A percentile compares a stretch with the other conserved stretches of the same genome.
Conservation (phyloP, 768 basidiomycete species). For the Serendipita indica region DNA sequence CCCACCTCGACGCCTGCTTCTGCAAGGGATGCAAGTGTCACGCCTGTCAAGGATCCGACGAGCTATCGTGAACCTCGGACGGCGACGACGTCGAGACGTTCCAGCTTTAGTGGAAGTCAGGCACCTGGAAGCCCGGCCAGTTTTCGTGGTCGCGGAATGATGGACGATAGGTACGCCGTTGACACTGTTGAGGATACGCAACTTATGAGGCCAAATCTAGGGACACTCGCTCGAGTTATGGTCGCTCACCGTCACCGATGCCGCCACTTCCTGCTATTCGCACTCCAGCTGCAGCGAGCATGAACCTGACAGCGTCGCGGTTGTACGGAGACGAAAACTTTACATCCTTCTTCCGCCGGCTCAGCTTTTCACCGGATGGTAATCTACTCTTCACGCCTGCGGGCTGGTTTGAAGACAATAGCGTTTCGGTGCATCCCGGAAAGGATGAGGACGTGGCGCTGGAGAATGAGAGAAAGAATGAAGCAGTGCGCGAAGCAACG, state of each 20-base stretch:
- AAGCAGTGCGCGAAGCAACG: slow-evolving; percentile 13
- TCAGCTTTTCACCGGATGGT: slow-evolving; percentile 92
- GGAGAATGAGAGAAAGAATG: slow-evolving; percentile 22
- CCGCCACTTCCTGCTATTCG: slow-evolving; percentile 89
- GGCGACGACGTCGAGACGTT: background rate
- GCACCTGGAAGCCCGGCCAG: slow-evolving; percentile 9
- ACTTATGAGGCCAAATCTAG: background rate
- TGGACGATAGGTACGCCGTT: background rate
- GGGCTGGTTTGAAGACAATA: slow-evolving; percentile 88
- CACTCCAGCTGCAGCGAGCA: slow-evolving; percentile 29
- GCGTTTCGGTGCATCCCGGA: slow-evolving; percentile 25
- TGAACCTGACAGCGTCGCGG: slow-evolving; percentile 34
- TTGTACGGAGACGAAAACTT: slow-evolving; percentile 92
- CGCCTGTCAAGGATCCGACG: slow-evolving; percentile 34
- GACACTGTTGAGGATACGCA: background rate
- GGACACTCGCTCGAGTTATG: slow-evolving; percentile 31
- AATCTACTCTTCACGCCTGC: slow-evolving; percentile 88
- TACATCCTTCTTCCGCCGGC: slow-evolving; percentile 87
- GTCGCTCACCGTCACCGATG: slow-evolving; percentile 78
- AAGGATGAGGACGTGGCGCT: slow-evolving; percentile 34
- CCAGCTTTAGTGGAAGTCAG: slow-evolving; percentile 8
- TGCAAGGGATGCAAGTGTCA: slow-evolving; percentile 37
- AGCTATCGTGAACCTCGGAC: background rate
- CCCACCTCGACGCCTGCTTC: slow-evolving; percentile 1
- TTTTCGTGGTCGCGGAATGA: background rate